Conservation (phyloP, 352 stramenopile genomes). For the Pythium oligandrum region DNA sequence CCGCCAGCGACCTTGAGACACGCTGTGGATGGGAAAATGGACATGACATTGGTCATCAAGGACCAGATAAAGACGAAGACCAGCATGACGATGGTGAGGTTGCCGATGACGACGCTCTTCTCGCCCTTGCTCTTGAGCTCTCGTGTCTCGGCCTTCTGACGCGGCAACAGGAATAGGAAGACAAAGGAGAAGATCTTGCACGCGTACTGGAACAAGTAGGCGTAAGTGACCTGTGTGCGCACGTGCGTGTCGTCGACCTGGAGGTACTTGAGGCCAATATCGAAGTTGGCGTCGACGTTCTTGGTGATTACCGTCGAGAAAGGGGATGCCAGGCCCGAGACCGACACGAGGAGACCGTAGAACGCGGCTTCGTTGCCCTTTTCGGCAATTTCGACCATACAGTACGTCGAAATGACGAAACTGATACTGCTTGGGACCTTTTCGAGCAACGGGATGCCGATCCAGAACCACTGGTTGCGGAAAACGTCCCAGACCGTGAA, state of each 20-base stretch:
- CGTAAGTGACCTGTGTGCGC: slow-evolving; percentile 23
- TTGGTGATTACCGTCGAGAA: slow-evolving; percentile 24
- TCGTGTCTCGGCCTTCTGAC: slow-evolving; percentile 25
- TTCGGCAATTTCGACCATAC: slow-evolving; percentile 24
- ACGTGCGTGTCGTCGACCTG: slow-evolving; percentile 16
- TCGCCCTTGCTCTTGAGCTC: slow-evolving; percentile 21
- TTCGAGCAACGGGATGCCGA: slow-evolving; percentile 7
- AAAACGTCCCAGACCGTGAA: slow-evolving; percentile 15
- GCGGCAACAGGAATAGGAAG: slow-evolving; percentile 23
- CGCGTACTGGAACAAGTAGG: slow-evolving; percentile 22
- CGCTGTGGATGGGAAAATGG: slow-evolving; percentile 24
- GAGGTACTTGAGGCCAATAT: slow-evolving; percentile 14
- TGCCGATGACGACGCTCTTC: slow-evolving; percentile 15
- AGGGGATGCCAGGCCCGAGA: slow-evolving; percentile 19
- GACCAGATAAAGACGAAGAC: slow-evolving; percentile 19
- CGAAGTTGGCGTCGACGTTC: slow-evolving; percentile 21
- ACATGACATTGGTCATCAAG: slow-evolving; percentile 30
- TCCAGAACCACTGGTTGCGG: slow-evolving; percentile 11
- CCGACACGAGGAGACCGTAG: slow-evolving; percentile 26
- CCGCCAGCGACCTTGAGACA: slow-evolving; percentile 26
- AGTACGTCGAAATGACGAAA: slow-evolving; percentile 22
- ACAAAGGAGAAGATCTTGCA: slow-evolving; percentile 23
- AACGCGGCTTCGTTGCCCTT: slow-evolving; percentile 24
- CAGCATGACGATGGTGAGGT: slow-evolving; percentile 18
- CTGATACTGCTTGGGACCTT: slow-evolving; percentile 19